A percentile compares a stretch with the other conserved stretches of the same genome.
Conservation (phyloP, 495 filamentous ascomycete species). For the Lasiosphaeria hispida region DNA sequence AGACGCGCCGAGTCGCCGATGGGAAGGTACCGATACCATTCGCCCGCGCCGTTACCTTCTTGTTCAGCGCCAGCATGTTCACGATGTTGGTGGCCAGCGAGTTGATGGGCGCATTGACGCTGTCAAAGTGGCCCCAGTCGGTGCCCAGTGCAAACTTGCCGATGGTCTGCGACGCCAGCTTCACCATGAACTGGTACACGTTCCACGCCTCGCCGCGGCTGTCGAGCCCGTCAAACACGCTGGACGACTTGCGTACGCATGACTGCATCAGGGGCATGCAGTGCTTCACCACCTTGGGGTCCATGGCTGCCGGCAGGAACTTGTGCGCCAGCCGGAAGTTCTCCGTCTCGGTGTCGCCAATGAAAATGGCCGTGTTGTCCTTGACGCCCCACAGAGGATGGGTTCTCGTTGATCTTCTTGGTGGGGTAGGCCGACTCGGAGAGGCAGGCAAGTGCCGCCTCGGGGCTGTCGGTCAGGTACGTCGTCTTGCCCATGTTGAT, state of each 20-base stretch:
- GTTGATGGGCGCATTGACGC: conserved; percentile 41
- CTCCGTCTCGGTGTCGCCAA: conserved; percentile 50
- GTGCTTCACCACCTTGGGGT: conserved; percentile 55
- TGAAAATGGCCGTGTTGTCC: conserved; percentile 50
- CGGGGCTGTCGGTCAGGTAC: conserved; percentile 53
- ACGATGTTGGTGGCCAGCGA: conserved; percentile 43
- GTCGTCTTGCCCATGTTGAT: conserved; percentile 49
- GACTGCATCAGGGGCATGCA: conserved; percentile 56
- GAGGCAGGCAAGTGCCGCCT: conserved; percentile 40
- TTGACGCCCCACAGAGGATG: conserved; percentile 52
- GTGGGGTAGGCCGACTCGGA: conserved; percentile 50
- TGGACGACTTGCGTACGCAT: conserved; percentile 42
- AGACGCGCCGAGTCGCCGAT: conserved; percentile 50
- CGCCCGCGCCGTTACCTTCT: conserved; percentile 48
- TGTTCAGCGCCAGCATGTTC: conserved; percentile 47
- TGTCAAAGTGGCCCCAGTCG: conserved; percentile 53
- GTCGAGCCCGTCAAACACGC: conserved; percentile 54
- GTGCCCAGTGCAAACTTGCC: conserved; percentile 50
- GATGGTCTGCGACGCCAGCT: conserved; percentile 53
- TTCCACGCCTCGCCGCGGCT: conserved; percentile 50
- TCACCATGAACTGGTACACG: conserved; percentile 60
- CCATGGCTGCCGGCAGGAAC: conserved; percentile 53
- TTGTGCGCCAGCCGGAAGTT: conserved; percentile 52
- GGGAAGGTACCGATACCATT: conserved; percentile 52
- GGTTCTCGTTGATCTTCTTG: conserved; percentile 49